Evolutionary conservation across 1,139 yeast species (phyloP), one percentile per base, ranked within the genome.

Genomic region (Sugiyamaella grinbergsii): DNA sequence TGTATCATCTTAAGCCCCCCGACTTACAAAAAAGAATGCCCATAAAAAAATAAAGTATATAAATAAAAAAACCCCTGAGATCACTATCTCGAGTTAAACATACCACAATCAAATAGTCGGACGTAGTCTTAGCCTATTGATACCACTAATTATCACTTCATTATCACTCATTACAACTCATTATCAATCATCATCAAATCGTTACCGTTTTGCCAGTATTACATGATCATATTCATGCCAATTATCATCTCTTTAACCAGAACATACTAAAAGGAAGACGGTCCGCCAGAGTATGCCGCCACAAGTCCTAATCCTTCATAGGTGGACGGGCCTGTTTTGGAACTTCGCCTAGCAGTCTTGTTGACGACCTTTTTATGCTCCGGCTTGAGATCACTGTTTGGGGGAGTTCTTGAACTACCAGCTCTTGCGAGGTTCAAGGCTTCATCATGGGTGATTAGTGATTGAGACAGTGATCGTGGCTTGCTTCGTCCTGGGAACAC

Each of bases 371-470:
- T 52, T 50, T 31, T 42, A 49, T n/a, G 40, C 23, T 32, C 41
- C 34, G 43, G 46, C 32, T 37, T 43, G 42, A 15, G 16, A 42
- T 24, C 54, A 16, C 20, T 32, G 32, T 24, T 42, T 23, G 62
- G 47, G 19, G 50, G 32, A 32, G 50, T 52, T 46, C 52, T 32
- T 7, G 51, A 48, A 42, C 46, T 53, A 3, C 62, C 64, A 6
- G 72, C 71, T 8, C 73, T 59, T 6, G 71, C 61, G 47, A 69
- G 60, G 55, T 69, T 69, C 55, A 69, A 58, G 8, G 73, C 73
- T 50, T 69, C 72, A 52, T 69, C 73, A 26, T 68, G 68, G 5
- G 70, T 55, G 39, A 65, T 62, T 15, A 54, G 52, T 8, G 61
- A 51, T 49, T 56, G 58, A 10, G 65, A 61, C 43, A 56, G 26